These are phyloP conservation scores for Trichoderma sp. DNA, from an alignment of 2,329 filamentous ascomycete species.

Conservation along the genomic window DNA sequence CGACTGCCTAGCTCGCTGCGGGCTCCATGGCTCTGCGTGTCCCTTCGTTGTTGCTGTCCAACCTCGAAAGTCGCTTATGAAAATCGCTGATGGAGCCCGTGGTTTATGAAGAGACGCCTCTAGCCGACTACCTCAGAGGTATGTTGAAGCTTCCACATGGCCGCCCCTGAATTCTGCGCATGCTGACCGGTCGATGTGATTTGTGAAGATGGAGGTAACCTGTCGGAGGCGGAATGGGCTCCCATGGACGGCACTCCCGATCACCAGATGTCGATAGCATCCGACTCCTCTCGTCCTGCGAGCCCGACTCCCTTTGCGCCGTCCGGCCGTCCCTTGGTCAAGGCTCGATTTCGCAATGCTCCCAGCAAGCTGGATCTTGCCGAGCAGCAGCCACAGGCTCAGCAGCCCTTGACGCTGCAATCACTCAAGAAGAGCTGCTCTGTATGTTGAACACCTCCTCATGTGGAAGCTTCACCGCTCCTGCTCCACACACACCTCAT, in stretches of 20 bases:
- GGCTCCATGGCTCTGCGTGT: constrained; percentile 33
- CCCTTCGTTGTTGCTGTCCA: constrained; percentile 27
- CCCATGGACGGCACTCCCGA: constrained; percentile 36
- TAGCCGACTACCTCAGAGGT: constrained; percentile 91
- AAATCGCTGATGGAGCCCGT: constrained; percentile 68
- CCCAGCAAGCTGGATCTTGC: constrained; percentile 27
- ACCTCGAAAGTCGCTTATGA: constrained; percentile 25
- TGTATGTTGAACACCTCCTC: constrained; percentile 36
- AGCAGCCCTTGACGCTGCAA: constrained; percentile 36
- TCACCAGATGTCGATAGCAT: constrained; percentile 29
- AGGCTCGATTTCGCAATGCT: constrained; percentile 50
- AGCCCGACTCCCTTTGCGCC: constrained; percentile 55
- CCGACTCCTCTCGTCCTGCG: constrained; percentile 43
- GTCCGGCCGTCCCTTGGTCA: constrained; percentile 52
- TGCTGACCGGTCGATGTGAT: constrained; percentile 2
- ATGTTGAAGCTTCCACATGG: constrained; percentile 20
- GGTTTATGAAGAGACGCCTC: constrained; percentile 79
- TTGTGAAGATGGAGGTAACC: constrained; percentile 48
- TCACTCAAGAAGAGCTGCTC: constrained; percentile 51
- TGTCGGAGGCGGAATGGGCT: constrained; percentile 46
- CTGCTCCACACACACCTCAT: neutral
- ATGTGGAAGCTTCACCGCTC: neutral
- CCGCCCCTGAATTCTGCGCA: constrained; percentile 1
- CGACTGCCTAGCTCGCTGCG: constrained; percentile 7
- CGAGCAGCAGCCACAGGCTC: neutral